These are phyloP conservation scores for Volvariella surrecta DNA, from an alignment of 1,284 basidiomycete genomes.

Conservation along the genomic window DNA sequence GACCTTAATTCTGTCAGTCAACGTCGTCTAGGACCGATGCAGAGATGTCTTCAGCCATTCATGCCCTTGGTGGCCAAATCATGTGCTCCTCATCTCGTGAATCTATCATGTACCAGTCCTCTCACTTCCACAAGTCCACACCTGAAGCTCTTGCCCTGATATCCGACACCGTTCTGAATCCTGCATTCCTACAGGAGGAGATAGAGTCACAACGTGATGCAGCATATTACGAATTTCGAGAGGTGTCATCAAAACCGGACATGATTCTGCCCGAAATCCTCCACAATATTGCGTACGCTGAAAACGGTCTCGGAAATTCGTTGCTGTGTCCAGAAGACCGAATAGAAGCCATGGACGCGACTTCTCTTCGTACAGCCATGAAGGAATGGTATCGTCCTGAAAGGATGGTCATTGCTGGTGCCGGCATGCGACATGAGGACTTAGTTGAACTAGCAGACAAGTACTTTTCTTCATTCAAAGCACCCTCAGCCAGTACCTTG, in stretches of 20 bases:
- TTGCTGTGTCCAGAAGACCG: slow-evolving; percentile 85
- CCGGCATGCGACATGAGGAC: slow-evolving; percentile 86
- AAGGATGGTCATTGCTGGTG: slow-evolving; percentile 90
- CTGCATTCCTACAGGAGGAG: slow-evolving; percentile 74
- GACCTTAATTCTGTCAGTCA: slow-evolving; percentile 29
- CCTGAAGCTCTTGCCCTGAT: slow-evolving; percentile 82
- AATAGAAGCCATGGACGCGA: slow-evolving; percentile 62
- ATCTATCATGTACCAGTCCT: slow-evolving; percentile 97
- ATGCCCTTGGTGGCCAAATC: slow-evolving; percentile 88
- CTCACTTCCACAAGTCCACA: slow-evolving; percentile 84
- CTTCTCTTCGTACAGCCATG: slow-evolving; percentile 63
- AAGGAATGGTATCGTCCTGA: slow-evolving; percentile 88
- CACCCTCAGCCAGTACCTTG: slow-evolving; percentile 21
- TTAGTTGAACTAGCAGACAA: slow-evolving; percentile 81
- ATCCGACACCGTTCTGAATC: slow-evolving; percentile 83
- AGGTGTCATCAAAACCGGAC: slow-evolving; percentile 86
- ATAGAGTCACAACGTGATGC: slow-evolving; percentile 81
- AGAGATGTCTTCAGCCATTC: slow-evolving; percentile 79
- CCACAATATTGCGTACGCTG: slow-evolving; percentile 79
- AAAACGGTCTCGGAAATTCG: slow-evolving; percentile 82
- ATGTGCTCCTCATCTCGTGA: slow-evolving; percentile 89
- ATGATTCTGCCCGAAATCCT: slow-evolving; percentile 92
- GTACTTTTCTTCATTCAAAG: slow-evolving; percentile 71
- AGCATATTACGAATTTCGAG: slow-evolving; percentile 88
- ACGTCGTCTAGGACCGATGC: slow-evolving; percentile 53